Percentiles rank a stretch among this genome's conserved stretches.
Evolutionary conservation across 1,139 yeast genomes (phyloP).

Genomic region (Taphrina confusa): DNA sequence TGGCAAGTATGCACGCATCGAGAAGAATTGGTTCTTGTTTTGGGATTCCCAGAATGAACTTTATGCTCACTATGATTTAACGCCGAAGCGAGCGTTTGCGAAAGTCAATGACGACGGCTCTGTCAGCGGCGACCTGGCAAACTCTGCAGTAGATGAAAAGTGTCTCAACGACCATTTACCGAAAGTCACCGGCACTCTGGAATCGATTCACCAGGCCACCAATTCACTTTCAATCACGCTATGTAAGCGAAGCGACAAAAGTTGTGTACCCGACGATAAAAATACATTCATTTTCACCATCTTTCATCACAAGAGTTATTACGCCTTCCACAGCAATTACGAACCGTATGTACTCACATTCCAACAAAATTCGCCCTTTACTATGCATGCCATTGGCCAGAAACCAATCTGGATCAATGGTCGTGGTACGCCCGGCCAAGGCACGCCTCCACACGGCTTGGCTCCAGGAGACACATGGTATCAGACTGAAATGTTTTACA

Average conservation of each 20-base stretch:
- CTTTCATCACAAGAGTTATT: conserved; percentile 27
- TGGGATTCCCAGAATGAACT: background rate
- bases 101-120: conserved; percentile 20
- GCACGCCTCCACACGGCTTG: conserved; percentile 11
- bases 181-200: background rate
- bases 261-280: conserved; percentile 11
- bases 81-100: conserved; percentile 21
- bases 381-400: conserved; percentile 10
- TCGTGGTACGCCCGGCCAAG: conserved; percentile 15
- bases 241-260: conserved; percentile 14
- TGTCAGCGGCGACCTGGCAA: conserved; percentile 10
- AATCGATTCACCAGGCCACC: conserved; percentile 26
- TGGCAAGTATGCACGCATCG: conserved; percentile 15
- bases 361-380: conserved; percentile 4
- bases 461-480: background rate
- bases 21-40: conserved; percentile 29
- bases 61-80: conserved; percentile 18
- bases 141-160: conserved; percentile 10
- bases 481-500: conserved; percentile 25
- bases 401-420: conserved; percentile 34
- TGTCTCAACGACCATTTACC: conserved; percentile 17
- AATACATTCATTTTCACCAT: conserved; percentile 27
- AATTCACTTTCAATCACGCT: conserved; percentile 25
- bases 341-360: conserved; percentile 28
- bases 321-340: conserved; percentile 29